phyloP scores from a whole-genome alignment of 495 filamentous ascomycete genomes.

The Penicillium bialowiezense region DNA sequence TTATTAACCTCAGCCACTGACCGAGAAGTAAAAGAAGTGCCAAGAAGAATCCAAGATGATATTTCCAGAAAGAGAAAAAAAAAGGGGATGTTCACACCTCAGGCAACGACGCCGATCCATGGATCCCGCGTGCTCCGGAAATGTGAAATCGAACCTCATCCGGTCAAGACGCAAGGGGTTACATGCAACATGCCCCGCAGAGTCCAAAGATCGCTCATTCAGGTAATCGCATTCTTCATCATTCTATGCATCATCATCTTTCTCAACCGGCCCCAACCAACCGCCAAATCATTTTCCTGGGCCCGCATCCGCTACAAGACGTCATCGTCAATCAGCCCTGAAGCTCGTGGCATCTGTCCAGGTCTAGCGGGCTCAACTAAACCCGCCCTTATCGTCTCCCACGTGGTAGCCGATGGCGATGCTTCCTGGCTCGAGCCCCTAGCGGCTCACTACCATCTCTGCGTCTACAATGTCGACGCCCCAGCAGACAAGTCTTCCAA shows the following conservation, averaged over 20 bases:
- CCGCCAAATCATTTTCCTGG: constrained; percentile 32
- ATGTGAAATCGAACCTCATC: too few relatives aligned
- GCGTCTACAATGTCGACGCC: constrained; percentile 56
- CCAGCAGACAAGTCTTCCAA: constrained; percentile 32
- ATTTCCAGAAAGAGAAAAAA: too few relatives aligned
- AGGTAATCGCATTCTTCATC: constrained; percentile 27
- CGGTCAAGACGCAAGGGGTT: too few relatives aligned
- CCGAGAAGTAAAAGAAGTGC: too few relatives aligned
- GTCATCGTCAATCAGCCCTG: constrained; percentile 20
- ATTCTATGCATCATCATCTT: constrained; percentile 32
- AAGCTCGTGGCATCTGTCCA: constrained; percentile 31
- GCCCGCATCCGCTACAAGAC: constrained; percentile 36
- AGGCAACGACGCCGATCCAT: too few relatives aligned
- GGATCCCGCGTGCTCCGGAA: too few relatives aligned
- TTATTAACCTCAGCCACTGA: too few relatives aligned
- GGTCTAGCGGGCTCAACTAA: constrained; percentile 30
- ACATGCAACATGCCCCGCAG: constrained; percentile 20
- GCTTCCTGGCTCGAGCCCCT: constrained; percentile 35
- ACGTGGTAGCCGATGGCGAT: constrained; percentile 34
- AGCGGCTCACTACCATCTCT: constrained; percentile 34
- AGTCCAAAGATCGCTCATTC: constrained; percentile 22
- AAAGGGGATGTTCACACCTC: too few relatives aligned
- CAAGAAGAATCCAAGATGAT: too few relatives aligned
- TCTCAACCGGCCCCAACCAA: constrained; percentile 29
- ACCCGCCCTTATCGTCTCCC: constrained; percentile 38